phyloP scores from a whole-genome alignment of 345 rosid genomes.

The Lepidium sativum region DNA sequence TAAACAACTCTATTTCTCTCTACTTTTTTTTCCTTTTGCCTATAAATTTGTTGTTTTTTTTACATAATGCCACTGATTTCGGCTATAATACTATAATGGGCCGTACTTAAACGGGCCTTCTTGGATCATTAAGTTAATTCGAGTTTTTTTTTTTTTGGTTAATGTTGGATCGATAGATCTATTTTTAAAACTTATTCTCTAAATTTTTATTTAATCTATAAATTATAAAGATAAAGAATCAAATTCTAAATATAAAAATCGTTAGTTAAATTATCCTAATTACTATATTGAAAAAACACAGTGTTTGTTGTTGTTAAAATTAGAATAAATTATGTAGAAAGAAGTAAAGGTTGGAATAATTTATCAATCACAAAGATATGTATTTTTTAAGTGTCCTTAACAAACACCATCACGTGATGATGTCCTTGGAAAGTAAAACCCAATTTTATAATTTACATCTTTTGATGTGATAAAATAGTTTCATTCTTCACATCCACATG shows the following conservation, averaged over 20 bases:
- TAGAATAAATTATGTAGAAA: not conserved
- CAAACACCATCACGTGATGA: conserved; percentile 18
- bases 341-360: not conserved
- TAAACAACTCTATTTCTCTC: no score
- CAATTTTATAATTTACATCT: conserved; percentile 1
- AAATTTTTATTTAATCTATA: no score
- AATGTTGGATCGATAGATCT: no score
- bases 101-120: not conserved
- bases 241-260: no score
- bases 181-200: no score
- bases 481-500: conserved; percentile 23
- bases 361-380: not conserved
- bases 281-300: no score
- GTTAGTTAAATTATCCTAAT: no score
- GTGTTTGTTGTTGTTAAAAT: not conserved
- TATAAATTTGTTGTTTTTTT: no score
- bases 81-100: not conserved
- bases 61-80: not conserved
- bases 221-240: no score
- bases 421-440: conserved; percentile 23
- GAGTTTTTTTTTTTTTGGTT: not conserved
- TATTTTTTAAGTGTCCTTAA: not conserved
- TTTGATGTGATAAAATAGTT: not conserved
- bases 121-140: not conserved
- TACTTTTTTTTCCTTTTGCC: no score